A percentile compares a stretch with the other conserved stretches of the same genome.
These are phyloP conservation scores for Globisporangium megalacanthum DNA, from an alignment of 352 stramenopile genomes.

Conservation along the genomic window DNA sequence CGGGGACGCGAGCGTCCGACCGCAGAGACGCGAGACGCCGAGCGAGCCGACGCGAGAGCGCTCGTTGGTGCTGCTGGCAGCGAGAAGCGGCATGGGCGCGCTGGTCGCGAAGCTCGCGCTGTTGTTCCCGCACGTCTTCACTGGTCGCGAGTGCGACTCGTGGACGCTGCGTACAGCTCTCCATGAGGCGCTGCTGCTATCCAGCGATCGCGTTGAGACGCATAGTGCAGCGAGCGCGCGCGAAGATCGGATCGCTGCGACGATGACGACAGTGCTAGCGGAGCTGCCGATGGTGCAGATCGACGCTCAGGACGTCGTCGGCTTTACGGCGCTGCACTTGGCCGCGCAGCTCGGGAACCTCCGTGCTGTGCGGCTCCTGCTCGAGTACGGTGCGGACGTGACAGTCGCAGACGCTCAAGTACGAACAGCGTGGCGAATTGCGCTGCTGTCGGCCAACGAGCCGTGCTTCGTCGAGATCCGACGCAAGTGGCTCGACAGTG, in stretches of 20 bases:
- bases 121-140: slow-evolving; percentile 36
- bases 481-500: slow-evolving; percentile 42
- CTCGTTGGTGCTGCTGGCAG: slow-evolving; percentile 46
- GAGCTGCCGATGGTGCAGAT: slow-evolving; percentile 26
- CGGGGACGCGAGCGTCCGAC: slow-evolving; percentile 13
- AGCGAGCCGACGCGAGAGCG: slow-evolving; percentile 18
- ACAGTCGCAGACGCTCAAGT: slow-evolving; percentile 29
- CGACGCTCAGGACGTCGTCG: slow-evolving; percentile 47
- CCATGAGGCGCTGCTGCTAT: slow-evolving; percentile 37
- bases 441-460: slow-evolving; percentile 43
- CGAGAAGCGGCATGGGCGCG: slow-evolving; percentile 27
- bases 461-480: slow-evolving; percentile 61
- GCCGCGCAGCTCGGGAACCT: slow-evolving; percentile 43
- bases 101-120: slow-evolving; percentile 49
- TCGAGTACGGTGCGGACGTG: slow-evolving; percentile 47
- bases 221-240: neutral
- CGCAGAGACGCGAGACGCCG: neutral
- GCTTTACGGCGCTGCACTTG: slow-evolving; percentile 53
- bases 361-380: slow-evolving; percentile 26
- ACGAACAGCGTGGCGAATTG: slow-evolving; percentile 57
- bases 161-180: slow-evolving; percentile 42
- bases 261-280: slow-evolving; percentile 26
- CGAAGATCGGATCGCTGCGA: slow-evolving; percentile 19
- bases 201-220: slow-evolving; percentile 16
- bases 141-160: slow-evolving; percentile 30